Evolutionary conservation across 768 basidiomycete genomes (phyloP), one percentile per base, ranked within the genome.

Genomic region (Hirschioporus abietinus): DNA sequence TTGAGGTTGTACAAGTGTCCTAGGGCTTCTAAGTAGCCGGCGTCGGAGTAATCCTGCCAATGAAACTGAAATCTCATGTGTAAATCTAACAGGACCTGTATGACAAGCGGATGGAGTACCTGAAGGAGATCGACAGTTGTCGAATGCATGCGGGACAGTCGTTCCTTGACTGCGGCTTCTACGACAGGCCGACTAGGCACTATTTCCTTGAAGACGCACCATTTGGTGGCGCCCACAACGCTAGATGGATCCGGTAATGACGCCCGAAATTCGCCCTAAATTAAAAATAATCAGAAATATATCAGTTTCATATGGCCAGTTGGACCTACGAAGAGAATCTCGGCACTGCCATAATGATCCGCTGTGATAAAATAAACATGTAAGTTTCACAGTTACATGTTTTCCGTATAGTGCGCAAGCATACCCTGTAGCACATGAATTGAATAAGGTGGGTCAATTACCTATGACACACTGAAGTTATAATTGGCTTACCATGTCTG

Each of bases 321-420:
- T 15, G 23, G 12, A 58, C 86, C 65, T 77, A 93, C 92, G 69
- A 91, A 93, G 67, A 93, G 84, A 68, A 91, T 84, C 74, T 94
- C 92, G 24, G 92, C 86, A 71, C 87, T 86, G 18, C 92, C 92
- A 79, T 94, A 94, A 77, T 94, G 93, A 79, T 94, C 92, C 71
- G 92, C 92, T 91, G 69, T 7, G 66, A 65, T 66, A 61, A 66
- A 57, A 64, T 15, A 12, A 52, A 52, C 42, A 52, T 52, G 12
- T 52, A 20, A 52, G 42, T 52, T 52, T 52, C 42, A 30, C 30
- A n/a, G 30, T 30, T 30, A 30, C 30, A 52, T 12, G 42, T 52
- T 52, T 20, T 52, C 42, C 42, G 42, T 52, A 52, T 3, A 52
- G 42, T 52, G 42, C 42, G 42, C 42, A 20, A 15, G 20, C 20